Percentiles rank a stretch among this genome's conserved stretches.
phyloP scores from a whole-genome alignment of 73 alveolate genomes.

The Paramecium bursaria region DNA sequence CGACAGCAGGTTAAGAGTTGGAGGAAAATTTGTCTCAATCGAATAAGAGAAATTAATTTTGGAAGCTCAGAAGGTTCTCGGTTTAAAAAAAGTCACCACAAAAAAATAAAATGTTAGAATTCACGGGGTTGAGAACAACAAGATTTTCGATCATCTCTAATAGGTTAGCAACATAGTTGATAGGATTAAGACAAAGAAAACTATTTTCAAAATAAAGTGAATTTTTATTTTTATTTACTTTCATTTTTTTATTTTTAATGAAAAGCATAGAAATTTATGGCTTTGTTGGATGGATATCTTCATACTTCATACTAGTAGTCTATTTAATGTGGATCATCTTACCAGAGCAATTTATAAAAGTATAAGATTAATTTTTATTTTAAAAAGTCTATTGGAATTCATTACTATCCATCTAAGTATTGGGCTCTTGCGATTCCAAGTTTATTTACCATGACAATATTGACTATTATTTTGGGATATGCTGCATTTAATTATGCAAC shows the following conservation, averaged over 20 bases:
- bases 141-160: background rate
- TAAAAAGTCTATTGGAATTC: constrained; percentile 66
- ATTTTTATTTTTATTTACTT: no score
- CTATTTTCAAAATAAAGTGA: background rate
- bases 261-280: constrained; percentile 73
- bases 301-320: constrained; percentile 55
- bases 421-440: constrained; percentile 75
- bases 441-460: constrained; percentile 48
- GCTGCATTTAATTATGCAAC: constrained; percentile 64
- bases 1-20: constrained; percentile 52
- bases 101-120: no score
- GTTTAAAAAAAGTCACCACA: background rate
- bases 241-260: constrained; percentile 17
- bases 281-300: constrained; percentile 71
- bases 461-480: constrained; percentile 62
- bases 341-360: constrained; percentile 59
- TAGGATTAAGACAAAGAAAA: background rate
- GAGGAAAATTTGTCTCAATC: constrained; percentile 50
- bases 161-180: background rate
- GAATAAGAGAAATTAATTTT: constrained; percentile 57
- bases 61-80: constrained; percentile 17
- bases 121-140: background rate
- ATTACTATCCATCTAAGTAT: constrained; percentile 68
- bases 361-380: background rate
- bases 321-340: constrained; percentile 70